Percentiles rank a stretch among this genome's conserved stretches.
Evolutionary conservation across 2,329 filamentous ascomycete species (phyloP).

Genomic region (Alternaria atra): DNA sequence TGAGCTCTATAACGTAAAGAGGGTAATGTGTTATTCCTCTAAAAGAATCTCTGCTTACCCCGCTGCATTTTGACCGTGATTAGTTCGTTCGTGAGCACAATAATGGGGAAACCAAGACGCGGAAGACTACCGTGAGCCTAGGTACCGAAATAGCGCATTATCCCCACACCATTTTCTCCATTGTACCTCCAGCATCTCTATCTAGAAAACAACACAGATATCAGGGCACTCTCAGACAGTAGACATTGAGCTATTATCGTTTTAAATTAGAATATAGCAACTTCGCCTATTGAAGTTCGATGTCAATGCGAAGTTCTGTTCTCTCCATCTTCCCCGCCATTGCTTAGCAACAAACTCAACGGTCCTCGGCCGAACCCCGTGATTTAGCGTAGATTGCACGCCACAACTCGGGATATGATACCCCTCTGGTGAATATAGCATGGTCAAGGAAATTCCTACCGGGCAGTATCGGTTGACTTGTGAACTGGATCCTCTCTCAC

Average conservation of each 20-base stretch:
- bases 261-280: not conserved
- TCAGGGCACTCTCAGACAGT: not conserved
- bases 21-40: not conserved
- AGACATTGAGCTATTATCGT: not conserved
- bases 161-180: not conserved
- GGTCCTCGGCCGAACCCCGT: not conserved
- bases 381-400: not conserved
- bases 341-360: not conserved
- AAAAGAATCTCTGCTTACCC: not conserved
- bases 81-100: not conserved
- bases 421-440: not conserved
- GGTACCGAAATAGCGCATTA: slow-evolving; percentile 1
- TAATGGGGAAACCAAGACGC: not conserved
- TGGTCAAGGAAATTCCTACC: not conserved
- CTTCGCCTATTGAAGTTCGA: not conserved
- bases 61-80: not conserved
- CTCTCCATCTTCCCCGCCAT: slow-evolving; percentile 6
- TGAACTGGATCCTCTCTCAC: not conserved
- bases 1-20: not conserved
- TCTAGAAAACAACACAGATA: not conserved
- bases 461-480: not conserved
- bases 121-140: slow-evolving; percentile 1
- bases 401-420: slow-evolving; percentile 4
- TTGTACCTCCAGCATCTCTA: not conserved
- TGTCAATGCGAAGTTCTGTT: not conserved